Evolutionary conservation across 768 basidiomycete genomes (phyloP), one percentile per base, ranked within the genome.

Genomic region (Tephrocybe sp.): DNA sequence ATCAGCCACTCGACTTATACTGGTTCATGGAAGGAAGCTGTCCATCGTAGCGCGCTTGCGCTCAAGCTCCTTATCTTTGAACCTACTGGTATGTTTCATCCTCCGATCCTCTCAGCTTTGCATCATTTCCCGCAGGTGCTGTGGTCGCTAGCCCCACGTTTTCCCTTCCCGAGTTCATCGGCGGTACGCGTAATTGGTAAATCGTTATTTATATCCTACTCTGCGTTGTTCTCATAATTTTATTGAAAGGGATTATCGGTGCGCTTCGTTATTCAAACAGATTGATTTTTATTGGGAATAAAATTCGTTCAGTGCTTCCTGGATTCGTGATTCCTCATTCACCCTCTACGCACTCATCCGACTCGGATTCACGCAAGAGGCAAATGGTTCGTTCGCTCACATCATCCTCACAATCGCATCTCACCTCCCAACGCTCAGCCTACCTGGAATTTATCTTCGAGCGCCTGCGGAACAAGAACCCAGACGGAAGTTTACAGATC

Each of bases 271-370:
- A 22, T 32, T 19, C 32, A 6, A 34, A n/a, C 32, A 9, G 32
- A 35, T 15, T 11, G 5, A 15, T 35, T 5, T 15, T 35, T n/a
- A 35, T 15, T 15, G n/a, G n/a, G n/a, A n/a, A n/a, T n/a, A 11
- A 9, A 35, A 35, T 16, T 6, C 30, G 21, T 45, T 21, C 53
- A 87, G 88, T 18, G 85, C 84, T 3, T 89, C 87, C 1, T 92
- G 90, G 89, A 92, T 98, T 60, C 85, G 96, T n/a, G 96, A 99
- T 62, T 87, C 93, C 0, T 91, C 89, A 0, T 99, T 99, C 74
- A 93, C 92, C 1, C 78, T 98, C 5, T 99, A 98, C 61, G 96
- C 95, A 0, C 77, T 98, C 31, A 86, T 98, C 49, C 79, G 97
- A 31, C 78, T 98, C 1, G 97, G 96, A 0, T 98, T 95, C 69